A percentile compares a stretch with the other conserved stretches of the same genome.
Evolutionary conservation across 108 stramenopile genomes (phyloP).

Genomic region (Nitzschia sp.): DNA sequence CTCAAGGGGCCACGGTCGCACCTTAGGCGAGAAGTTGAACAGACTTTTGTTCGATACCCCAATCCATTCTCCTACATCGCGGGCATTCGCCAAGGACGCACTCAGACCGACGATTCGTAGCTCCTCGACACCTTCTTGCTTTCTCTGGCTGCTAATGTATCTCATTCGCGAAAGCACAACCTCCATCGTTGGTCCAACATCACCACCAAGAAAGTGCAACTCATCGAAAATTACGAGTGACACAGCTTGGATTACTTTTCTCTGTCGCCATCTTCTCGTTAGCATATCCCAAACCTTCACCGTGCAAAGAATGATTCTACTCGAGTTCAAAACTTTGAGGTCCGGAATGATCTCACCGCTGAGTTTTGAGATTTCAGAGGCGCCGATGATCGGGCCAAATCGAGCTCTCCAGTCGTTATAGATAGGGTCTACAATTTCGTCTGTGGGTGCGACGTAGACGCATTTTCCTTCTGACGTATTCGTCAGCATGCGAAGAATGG

Average conservation of each 20-base stretch:
- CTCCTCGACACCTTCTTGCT: conserved; percentile 41
- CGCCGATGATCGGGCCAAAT: conserved; percentile 78
- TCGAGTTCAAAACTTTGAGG: conserved; percentile 70
- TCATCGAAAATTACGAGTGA: conserved; percentile 94
- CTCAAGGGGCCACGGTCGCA: conserved; percentile 92
- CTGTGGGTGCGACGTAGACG: conserved; percentile 93
- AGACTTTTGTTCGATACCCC: conserved; percentile 85
- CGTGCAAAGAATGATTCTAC: conserved; percentile 82
- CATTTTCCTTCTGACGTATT: conserved; percentile 75
- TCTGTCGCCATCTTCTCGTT: conserved; percentile 93
- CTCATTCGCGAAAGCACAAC: conserved; percentile 96
- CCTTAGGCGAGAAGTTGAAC: conserved; percentile 96
- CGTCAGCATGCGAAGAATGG: conserved; percentile 91
- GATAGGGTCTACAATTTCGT: conserved; percentile 74
- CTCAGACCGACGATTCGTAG: conserved; percentile 92
- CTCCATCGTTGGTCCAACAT: conserved; percentile 90
- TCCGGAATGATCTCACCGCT: conserved; percentile 93
- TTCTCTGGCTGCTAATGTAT: conserved; percentile 80
- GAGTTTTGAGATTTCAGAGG: conserved; percentile 65
- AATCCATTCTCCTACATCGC: conserved; percentile 98
- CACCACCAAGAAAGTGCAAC: conserved; percentile 94
- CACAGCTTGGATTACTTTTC: conserved; percentile 91
- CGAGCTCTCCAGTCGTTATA: conserved; percentile 71
- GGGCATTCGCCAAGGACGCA: conserved; percentile 95
- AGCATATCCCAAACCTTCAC: conserved; percentile 92